Evolutionary conservation across 2,329 filamentous ascomycete genomes (phyloP).

Genomic region (Ciborinia camelliae): DNA sequence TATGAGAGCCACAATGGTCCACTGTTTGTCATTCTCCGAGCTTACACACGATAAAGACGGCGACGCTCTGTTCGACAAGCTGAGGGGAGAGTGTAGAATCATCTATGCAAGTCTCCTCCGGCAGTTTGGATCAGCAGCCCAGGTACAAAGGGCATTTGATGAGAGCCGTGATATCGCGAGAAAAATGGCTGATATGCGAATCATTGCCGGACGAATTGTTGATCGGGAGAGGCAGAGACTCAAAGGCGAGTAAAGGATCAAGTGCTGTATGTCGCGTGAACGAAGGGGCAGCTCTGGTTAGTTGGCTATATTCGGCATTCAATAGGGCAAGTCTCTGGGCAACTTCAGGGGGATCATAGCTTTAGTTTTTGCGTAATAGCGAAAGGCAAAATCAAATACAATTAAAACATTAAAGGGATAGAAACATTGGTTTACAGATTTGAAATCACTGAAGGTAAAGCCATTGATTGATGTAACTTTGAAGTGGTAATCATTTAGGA

Average conservation of each 20-base stretch:
- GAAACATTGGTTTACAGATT: no score
- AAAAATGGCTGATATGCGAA: background rate
- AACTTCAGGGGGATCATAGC: background rate
- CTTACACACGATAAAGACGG: background rate
- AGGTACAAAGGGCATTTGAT: background rate
- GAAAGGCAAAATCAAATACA: background rate
- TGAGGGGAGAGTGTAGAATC: background rate
- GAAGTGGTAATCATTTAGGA: no score
- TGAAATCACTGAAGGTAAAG: no score
- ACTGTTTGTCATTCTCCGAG: background rate
- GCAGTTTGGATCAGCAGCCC: background rate
- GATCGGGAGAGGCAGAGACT: background rate
- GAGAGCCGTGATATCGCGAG: rapidly evolving
- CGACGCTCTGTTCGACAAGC: background rate
- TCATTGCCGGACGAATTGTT: background rate
- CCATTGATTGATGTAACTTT: no score
- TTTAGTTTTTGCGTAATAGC: background rate
- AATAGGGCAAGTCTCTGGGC: background rate
- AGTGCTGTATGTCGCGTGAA: background rate
- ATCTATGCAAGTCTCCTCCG: background rate
- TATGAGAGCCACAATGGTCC: conserved; percentile 1
- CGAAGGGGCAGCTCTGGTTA: no score
- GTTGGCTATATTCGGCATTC: background rate
- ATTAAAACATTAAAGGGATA: no score
- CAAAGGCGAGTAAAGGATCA: no score